Conservation (phyloP, 768 basidiomycete genomes). For the Podaxis mareebaensis region DNA sequence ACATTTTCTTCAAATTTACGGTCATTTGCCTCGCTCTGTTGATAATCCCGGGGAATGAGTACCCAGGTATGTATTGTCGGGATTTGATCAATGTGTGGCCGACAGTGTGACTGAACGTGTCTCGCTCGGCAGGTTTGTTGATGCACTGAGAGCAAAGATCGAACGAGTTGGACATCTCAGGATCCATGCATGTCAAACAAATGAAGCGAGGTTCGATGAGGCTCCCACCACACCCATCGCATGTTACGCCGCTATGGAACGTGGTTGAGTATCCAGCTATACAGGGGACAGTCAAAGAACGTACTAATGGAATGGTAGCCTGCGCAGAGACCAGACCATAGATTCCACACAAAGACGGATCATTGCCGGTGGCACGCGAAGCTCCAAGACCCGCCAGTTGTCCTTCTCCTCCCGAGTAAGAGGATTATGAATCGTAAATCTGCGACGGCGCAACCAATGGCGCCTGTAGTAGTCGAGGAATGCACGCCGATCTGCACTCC, state of each 20-base stretch:
- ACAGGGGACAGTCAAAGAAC: slow-evolving; percentile 11
- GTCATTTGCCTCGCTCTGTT: background rate
- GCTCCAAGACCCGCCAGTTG: slow-evolving; percentile 30
- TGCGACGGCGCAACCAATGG: slow-evolving; percentile 27
- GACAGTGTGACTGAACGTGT: slow-evolving; percentile 2
- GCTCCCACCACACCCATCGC: slow-evolving; percentile 33
- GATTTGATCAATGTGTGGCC: slow-evolving; percentile 14
- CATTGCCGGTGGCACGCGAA: slow-evolving; percentile 32
- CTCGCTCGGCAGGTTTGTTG: background rate
- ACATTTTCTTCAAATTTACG: background rate
- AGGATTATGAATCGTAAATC: slow-evolving; percentile 25
- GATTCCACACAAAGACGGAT: slow-evolving; percentile 34
- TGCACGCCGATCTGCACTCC: slow-evolving; percentile 30
- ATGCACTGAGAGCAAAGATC: slow-evolving; percentile 12
- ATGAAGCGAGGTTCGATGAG: slow-evolving; percentile 32
- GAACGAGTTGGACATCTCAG: slow-evolving; percentile 28
- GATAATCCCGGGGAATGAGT: background rate
- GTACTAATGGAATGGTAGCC: slow-evolving; percentile 36
- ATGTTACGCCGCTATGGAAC: slow-evolving; percentile 27
- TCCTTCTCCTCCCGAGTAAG: slow-evolving; percentile 28
- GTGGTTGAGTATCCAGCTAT: background rate
- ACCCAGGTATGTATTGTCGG: background rate
- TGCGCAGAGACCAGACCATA: slow-evolving; percentile 33
- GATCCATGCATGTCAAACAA: slow-evolving; percentile 34
- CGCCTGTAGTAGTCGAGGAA: slow-evolving; percentile 33